A percentile compares a stretch with the other conserved stretches of the same genome.
Evolutionary conservation across 2,329 filamentous ascomycete genomes (phyloP).

Genomic region (Ophiostoma australiae): DNA sequence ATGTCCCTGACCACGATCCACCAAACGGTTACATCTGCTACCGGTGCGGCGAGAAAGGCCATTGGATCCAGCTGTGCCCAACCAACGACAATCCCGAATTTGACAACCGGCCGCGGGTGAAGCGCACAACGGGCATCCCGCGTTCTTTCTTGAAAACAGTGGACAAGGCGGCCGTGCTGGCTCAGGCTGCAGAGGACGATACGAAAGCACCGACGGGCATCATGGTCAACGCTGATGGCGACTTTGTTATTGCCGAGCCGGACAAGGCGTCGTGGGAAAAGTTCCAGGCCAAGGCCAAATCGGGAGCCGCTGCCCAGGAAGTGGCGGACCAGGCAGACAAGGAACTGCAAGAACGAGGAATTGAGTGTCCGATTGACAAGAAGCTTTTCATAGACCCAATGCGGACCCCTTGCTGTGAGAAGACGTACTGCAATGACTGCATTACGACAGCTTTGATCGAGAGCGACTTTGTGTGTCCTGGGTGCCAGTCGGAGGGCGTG

Average conservation of each 20-base stretch:
- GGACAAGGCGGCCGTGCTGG: conserved; percentile 76
- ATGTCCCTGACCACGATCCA: conserved; percentile 86
- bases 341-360: conserved; percentile 78
- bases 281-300: conserved; percentile 91
- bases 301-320: conserved; percentile 75
- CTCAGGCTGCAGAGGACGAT: conserved; percentile 71
- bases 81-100: conserved; percentile 98
- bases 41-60: conserved; percentile 93
- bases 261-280: conserved; percentile 96
- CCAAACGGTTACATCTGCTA: conserved; percentile 95
- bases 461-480: conserved; percentile 93
- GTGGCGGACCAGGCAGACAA: conserved; percentile 72
- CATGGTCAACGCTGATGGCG: conserved; percentile 96
- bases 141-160: conserved; percentile 93
- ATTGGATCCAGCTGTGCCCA: conserved; percentile 97
- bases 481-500: conserved; percentile 84
- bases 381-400: conserved; percentile 97
- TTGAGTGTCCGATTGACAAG: conserved; percentile 95
- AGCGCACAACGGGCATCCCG: conserved; percentile 94
- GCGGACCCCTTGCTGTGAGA: conserved; percentile 97
- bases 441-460: conserved; percentile 98
- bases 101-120: conserved; percentile 87
- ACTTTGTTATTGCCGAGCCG: conserved; percentile 93
- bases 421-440: conserved; percentile 99
- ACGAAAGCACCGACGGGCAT: conserved; percentile 77